Evolutionary conservation across 345 rosid genomes (phyloP).

Genomic region (Luvunga scandens): DNA sequence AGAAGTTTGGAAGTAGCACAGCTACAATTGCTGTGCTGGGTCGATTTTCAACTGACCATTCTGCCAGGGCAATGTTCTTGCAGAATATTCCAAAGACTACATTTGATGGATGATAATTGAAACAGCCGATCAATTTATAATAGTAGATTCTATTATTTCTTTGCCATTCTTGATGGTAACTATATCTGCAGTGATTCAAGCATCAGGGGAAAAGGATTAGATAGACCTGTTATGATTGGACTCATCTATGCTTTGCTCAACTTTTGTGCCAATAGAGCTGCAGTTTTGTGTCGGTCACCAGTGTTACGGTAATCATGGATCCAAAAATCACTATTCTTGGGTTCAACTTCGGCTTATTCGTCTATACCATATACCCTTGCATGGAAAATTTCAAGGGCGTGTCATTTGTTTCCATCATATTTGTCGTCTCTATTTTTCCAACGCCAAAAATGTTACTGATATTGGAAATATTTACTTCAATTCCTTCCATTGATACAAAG

Average conservation of each 20-base stretch:
- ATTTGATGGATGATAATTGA: slow-evolving; percentile 18
- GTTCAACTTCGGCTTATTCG: neutral
- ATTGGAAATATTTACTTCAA: neutral
- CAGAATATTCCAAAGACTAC: slow-evolving; percentile 47
- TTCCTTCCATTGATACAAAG: neutral
- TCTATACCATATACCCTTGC: neutral
- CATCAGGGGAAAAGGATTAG: neutral
- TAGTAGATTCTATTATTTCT: neutral
- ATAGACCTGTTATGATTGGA: neutral
- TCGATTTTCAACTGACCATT: slow-evolving; percentile 57
- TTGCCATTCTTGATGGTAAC: neutral
- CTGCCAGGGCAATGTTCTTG: slow-evolving; percentile 58
- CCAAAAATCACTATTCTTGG: neutral
- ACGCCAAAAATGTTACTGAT: neutral
- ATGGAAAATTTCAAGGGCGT: neutral
- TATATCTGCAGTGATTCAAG: neutral
- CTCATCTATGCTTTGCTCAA: neutral
- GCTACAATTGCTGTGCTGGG: slow-evolving; percentile 82
- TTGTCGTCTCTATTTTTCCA: neutral
- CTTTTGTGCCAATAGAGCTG: neutral
- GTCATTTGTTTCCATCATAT: neutral
- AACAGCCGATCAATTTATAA: no score
- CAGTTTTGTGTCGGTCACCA: neutral
- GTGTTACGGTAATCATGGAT: neutral
- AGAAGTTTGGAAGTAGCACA: slow-evolving; percentile 90